These are phyloP conservation scores for Scalesia atractyloides DNA, from an alignment of 129 eudicot genomes.

Conservation along the genomic window DNA sequence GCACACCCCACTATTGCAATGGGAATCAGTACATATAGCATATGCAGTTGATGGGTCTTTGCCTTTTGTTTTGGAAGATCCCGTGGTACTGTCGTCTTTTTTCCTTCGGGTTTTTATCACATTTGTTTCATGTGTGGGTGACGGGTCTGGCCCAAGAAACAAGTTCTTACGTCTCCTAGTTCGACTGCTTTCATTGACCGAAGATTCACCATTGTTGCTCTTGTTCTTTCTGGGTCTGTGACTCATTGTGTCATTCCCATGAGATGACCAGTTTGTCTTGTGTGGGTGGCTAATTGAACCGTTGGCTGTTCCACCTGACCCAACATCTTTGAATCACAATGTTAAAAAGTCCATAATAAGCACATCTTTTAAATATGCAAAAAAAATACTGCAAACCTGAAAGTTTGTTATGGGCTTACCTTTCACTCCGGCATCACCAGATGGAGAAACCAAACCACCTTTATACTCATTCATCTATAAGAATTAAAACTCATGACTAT, in stretches of 20 bases:
- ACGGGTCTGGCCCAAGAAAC: too few relatives aligned
- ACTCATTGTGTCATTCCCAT: slow-evolving; percentile 27
- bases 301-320: not conserved
- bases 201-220: slow-evolving; percentile 24
- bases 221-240: slow-evolving; percentile 36
- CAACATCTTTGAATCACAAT: not conserved
- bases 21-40: not conserved
- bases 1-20: slow-evolving; percentile 35
- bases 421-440: slow-evolving; percentile 29
- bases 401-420: slow-evolving; percentile 1
- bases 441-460: slow-evolving; percentile 33
- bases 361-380: not conserved
- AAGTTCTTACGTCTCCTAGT: too few relatives aligned
- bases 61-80: slow-evolving; percentile 34
- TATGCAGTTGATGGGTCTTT: slow-evolving; percentile 29
- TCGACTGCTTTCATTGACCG: not conserved
- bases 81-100: slow-evolving; percentile 30
- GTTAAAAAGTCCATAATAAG: not conserved
- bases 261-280: slow-evolving; percentile 33
- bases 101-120: slow-evolving; percentile 33
- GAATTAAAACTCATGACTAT: not conserved
- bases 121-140: not conserved
- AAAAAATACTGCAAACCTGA: not conserved
- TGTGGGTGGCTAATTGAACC: slow-evolving; percentile 23
- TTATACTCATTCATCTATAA: slow-evolving; percentile 38